These are phyloP conservation scores for Graphilbum fragrans DNA, from an alignment of 2,329 filamentous ascomycete genomes.

Conservation along the genomic window DNA sequence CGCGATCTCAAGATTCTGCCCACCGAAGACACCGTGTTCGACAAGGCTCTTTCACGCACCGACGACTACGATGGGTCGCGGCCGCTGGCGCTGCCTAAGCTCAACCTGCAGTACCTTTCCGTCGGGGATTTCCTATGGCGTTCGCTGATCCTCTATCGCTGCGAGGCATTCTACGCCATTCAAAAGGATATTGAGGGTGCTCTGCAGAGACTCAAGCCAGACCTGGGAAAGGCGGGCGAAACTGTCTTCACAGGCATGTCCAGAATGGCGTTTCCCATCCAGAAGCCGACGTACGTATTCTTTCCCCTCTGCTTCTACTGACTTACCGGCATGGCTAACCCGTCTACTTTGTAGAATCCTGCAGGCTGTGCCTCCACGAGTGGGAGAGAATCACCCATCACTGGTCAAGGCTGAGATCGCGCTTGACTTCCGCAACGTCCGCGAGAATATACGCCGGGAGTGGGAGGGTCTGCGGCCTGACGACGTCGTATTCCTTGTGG, in stretches of 20 bases:
- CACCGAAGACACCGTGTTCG: conserved; percentile 72
- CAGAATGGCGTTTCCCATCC: conserved; percentile 81
- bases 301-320: background rate
- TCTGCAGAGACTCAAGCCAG: conserved; percentile 66
- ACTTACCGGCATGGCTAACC: background rate
- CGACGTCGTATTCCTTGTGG: conserved; percentile 80
- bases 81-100: conserved; percentile 81
- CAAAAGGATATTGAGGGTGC: conserved; percentile 80
- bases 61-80: conserved; percentile 79
- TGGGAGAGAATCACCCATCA: conserved; percentile 75
- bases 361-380: conserved; percentile 69
- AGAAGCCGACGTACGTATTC: conserved; percentile 52
- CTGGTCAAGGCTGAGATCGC: conserved; percentile 76
- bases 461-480: conserved; percentile 83
- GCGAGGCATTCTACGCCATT: conserved; percentile 88
- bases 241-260: conserved; percentile 73
- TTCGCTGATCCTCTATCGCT: conserved; percentile 76
- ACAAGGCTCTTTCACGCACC: conserved; percentile 64
- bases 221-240: conserved; percentile 48
- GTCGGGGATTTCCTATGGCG: conserved; percentile 96
- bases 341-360: conserved; percentile 42
- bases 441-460: conserved; percentile 63
- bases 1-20: conserved; percentile 65
- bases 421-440: conserved; percentile 71
- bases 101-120: conserved; percentile 91